phyloP scores from a whole-genome alignment of 441 rosid genomes.

The Erodium chrysanthum region DNA sequence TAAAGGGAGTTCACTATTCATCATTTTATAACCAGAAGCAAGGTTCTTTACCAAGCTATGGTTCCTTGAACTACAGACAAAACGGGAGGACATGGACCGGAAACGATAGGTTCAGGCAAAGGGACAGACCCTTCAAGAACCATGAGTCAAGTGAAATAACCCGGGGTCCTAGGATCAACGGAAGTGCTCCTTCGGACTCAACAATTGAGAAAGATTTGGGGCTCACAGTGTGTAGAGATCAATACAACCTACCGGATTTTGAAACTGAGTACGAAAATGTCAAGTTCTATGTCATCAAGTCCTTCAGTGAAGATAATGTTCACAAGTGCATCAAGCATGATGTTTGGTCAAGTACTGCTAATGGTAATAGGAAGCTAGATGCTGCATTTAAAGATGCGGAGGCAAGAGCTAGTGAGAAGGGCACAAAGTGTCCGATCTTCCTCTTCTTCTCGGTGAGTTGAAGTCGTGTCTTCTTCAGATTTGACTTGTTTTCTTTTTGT shows the following conservation, averaged over 20 bases:
- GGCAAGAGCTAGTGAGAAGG: conserved; percentile 26
- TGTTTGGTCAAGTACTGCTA: conserved; percentile 50
- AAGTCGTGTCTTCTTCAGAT: no score
- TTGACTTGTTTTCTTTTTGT: no score
- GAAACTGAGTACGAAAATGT: conserved; percentile 35
- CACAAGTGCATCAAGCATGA: conserved; percentile 49
- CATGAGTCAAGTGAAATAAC: conserved; percentile 44
- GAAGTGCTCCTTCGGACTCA: conserved; percentile 26
- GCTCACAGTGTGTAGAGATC: conserved; percentile 25
- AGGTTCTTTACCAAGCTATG: conserved; percentile 23
- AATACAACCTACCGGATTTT: conserved; percentile 36
- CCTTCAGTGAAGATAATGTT: conserved; percentile 17
- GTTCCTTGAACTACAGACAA: conserved; percentile 30
- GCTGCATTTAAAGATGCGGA: conserved; percentile 39
- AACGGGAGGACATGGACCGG: conserved; percentile 40
- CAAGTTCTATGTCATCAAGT: conserved; percentile 48
- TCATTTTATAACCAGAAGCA: conserved; percentile 32
- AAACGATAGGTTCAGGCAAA: conserved; percentile 28
- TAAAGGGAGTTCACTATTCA: conserved; percentile 32
- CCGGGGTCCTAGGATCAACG: conserved; percentile 59
- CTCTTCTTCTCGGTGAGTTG: conserved; percentile 51
- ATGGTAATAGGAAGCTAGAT: conserved; percentile 49
- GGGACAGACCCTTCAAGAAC: conserved; percentile 26
- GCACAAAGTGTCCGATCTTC: conserved; percentile 40
- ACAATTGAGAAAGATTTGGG: conserved; percentile 25